Base-by-base conservation (phyloP, 495 filamentous ascomycete species). In the Sporormia fimetaria region DNA sequence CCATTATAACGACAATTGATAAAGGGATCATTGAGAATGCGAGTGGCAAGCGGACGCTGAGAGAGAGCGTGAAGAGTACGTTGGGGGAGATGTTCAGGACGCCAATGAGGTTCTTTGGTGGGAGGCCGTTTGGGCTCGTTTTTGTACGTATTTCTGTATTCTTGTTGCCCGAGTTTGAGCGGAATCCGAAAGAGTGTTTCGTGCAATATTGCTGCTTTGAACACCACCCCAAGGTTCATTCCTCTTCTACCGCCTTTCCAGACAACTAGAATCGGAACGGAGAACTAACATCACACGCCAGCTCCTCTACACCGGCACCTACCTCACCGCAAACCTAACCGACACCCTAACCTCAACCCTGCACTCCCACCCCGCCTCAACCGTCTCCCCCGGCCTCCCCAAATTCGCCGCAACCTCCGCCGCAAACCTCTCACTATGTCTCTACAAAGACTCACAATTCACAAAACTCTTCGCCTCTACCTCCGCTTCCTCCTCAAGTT, bases 11-110 rank as follows among this genome's bases (percentile, higher is more conserved):
- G 8, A 78, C 92, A 26, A 90, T 96, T 65, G 88, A 94, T 60
- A 94, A 85, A 37, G 83, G 78, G 8, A 93, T 98, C 54, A 94
- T 95, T 63, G 87, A 95, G 63, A 94, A 94, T 65, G 83, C 88
- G 11, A 86, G 84, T 28, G 87, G 86, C 51, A 74, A 78, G 40
- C 70, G 71, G 47, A 70, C 80, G n/a, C 76, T 95, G 43, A 60
- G 62, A 32, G 57, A 64, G 33, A 87, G 82, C 32, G 64, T 94
- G 51, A 70, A 67, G 40, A 57, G 60, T 48, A 81, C 80, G 24
- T 57, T 90, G 36, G 60, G 55, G 6, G 67, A 70, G 21, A 72
- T 94, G 52, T 28, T 92, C 49, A 55, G 66, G 17, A 68, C 69
- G n/a, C 88, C 88, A 0, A 74, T 75, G 44, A 56, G 52, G 29